Percentiles rank a stretch among this genome's conserved stretches.
Evolutionary conservation across 1,284 basidiomycete genomes (phyloP).

Genomic region (Ganoderma multipileum): DNA sequence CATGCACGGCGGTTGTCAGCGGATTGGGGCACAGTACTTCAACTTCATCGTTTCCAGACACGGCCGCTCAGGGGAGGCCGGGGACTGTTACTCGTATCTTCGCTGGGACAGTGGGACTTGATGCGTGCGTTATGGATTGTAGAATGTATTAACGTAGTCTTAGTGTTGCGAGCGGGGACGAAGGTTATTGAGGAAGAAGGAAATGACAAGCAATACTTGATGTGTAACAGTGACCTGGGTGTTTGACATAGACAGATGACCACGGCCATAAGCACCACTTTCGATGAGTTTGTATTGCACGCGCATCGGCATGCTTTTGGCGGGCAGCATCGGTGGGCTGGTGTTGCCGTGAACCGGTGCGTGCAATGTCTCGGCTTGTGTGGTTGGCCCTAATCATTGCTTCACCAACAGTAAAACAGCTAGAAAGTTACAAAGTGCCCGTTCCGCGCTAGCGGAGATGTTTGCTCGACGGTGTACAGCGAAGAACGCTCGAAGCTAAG

Average conservation of each 20-base stretch:
- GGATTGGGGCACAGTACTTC: background rate
- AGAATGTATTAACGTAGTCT: slow-evolving; percentile 16
- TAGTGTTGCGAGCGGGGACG: slow-evolving; percentile 1
- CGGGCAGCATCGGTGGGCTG: no score
- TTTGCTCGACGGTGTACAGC: no score
- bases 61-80: background rate
- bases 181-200: background rate
- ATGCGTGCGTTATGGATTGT: slow-evolving; percentile 10
- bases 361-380: background rate
- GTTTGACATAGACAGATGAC: background rate
- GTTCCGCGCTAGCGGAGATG: no score
- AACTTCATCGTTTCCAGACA: background rate
- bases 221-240: background rate
- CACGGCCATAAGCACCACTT: background rate
- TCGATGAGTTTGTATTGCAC: background rate
- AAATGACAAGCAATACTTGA: background rate
- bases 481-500: no score
- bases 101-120: background rate
- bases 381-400: no score
- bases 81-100: slow-evolving; percentile 12
- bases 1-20: background rate
- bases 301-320: no score
- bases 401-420: no score
- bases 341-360: background rate
- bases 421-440: no score